phyloP scores from a whole-genome alignment of 495 filamentous ascomycete species.

The Neurospora sp. region DNA sequence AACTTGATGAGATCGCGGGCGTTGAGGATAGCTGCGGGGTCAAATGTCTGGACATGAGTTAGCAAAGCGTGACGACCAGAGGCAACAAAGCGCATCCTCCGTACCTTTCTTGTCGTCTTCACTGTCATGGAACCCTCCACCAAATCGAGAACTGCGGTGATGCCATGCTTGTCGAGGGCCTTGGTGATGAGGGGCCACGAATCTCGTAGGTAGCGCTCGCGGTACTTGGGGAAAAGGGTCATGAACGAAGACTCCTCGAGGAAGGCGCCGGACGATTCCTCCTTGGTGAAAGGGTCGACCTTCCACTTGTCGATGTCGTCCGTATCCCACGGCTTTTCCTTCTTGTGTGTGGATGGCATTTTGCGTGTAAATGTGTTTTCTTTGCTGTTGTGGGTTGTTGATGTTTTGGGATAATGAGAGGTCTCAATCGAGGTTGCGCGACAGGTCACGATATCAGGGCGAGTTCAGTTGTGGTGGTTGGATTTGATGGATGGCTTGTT shows the following conservation, averaged over 20 bases:
- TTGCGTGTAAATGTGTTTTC: constrained; percentile 1
- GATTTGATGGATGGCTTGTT: background rate
- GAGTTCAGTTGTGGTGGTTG: background rate
- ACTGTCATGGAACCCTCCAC: constrained; percentile 95
- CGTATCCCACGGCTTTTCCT: constrained; percentile 95
- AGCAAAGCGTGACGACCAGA: too few relatives aligned
- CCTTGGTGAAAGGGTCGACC: constrained; percentile 76
- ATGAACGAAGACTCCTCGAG: constrained; percentile 80
- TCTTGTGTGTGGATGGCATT: constrained; percentile 93
- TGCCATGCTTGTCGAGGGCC: constrained; percentile 67
- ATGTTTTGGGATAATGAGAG: background rate
- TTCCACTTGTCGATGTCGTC: constrained; percentile 98
- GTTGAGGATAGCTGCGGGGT: constrained; percentile 90
- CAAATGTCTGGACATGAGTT: too few relatives aligned
- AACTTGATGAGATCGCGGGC: constrained; percentile 91
- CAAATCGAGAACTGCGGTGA: constrained; percentile 84
- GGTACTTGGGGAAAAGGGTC: constrained; percentile 94
- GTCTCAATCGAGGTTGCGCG: background rate
- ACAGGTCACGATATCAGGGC: background rate
- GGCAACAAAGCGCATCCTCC: background rate
- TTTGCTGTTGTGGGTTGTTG: background rate
- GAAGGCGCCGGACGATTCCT: constrained; percentile 81
- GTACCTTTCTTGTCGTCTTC: constrained; percentile 64
- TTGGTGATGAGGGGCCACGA: constrained; percentile 81
- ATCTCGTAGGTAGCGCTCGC: constrained; percentile 84